Conservation (phyloP, 2,329 filamentous ascomycete species). For the Rasamsonia emersonii region DNA sequence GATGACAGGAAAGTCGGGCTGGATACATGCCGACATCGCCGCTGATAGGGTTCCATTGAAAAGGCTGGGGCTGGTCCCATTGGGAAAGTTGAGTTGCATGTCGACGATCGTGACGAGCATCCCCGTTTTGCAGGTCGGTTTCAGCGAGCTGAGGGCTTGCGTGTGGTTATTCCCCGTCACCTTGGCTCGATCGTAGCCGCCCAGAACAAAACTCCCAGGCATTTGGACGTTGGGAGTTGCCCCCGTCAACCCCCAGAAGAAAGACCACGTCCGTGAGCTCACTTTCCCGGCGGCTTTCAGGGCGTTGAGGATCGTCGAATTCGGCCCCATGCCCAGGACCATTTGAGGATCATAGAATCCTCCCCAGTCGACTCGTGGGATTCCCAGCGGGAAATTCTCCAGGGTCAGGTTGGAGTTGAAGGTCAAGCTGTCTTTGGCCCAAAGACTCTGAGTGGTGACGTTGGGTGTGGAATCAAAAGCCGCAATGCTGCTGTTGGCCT, state of each 20-base stretch:
- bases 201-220: slow-evolving; percentile 20
- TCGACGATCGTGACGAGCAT: slow-evolving; percentile 15
- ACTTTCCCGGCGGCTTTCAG: slow-evolving; percentile 13
- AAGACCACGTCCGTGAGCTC: slow-evolving; percentile 16
- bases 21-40: slow-evolving; percentile 1
- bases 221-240: slow-evolving; percentile 10
- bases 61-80: slow-evolving; percentile 16
- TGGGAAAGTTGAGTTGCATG: slow-evolving; percentile 18
- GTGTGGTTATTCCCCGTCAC: slow-evolving; percentile 15
- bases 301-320: slow-evolving; percentile 18
- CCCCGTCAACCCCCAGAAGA: slow-evolving; percentile 17
- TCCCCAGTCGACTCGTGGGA: slow-evolving; percentile 1
- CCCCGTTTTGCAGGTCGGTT: slow-evolving; percentile 11
- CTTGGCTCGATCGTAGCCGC: slow-evolving; percentile 22
- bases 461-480: background rate
- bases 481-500: background rate
- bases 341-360: background rate
- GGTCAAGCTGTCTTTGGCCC: slow-evolving; percentile 1
- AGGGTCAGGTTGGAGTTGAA: slow-evolving; percentile 2
- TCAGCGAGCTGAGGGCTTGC: slow-evolving; percentile 1
- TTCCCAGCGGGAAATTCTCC: slow-evolving; percentile 1
- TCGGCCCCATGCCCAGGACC: slow-evolving; percentile 15
- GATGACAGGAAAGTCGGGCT: background rate
- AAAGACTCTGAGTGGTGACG: background rate
- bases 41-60: slow-evolving; percentile 2